These are phyloP conservation scores for Vavraia culicis DNA, from an alignment of 371 early-diverging fungal genomes.

Conservation along the genomic window DNA sequence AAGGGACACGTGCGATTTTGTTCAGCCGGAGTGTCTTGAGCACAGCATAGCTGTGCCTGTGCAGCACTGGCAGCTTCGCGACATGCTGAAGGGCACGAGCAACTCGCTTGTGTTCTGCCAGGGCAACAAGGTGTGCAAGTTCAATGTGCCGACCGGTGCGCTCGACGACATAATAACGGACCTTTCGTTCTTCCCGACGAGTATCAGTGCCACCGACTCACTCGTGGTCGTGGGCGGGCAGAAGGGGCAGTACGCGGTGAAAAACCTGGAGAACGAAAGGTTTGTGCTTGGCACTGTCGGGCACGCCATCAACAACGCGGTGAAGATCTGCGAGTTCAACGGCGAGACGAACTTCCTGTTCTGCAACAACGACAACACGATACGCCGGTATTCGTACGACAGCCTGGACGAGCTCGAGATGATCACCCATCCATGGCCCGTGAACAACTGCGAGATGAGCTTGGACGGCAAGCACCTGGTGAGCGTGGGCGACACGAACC, in stretches of 20 bases:
- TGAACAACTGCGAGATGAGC: slow-evolving; percentile 50
- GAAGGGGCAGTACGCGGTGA: slow-evolving; percentile 56
- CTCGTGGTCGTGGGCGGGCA: slow-evolving; percentile 69
- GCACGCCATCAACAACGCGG: slow-evolving; percentile 65
- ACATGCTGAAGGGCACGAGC: slow-evolving; percentile 46
- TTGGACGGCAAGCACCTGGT: slow-evolving; percentile 57
- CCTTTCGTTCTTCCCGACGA: slow-evolving; percentile 25
- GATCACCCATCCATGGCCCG: slow-evolving; percentile 38
- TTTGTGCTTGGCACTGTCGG: slow-evolving; percentile 50
- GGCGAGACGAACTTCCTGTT: slow-evolving; percentile 51
- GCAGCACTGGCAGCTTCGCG: slow-evolving; percentile 62
- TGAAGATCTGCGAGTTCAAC: slow-evolving; percentile 53
- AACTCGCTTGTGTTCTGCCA: slow-evolving; percentile 25
- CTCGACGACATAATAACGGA: slow-evolving; percentile 16
- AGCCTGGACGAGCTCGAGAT: slow-evolving; percentile 49
- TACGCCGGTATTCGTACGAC: slow-evolving; percentile 59
- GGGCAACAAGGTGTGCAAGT: slow-evolving; percentile 16
- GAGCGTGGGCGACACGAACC: slow-evolving; percentile 61
- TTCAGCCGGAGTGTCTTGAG: too few species aligned
- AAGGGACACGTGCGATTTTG: too few species aligned
- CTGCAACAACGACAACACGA: slow-evolving; percentile 71
- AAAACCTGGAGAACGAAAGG: slow-evolving; percentile 52
- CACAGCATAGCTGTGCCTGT: neutral
- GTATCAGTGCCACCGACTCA: slow-evolving; percentile 42
- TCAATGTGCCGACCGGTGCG: slow-evolving; percentile 19